These are phyloP conservation scores for Drosera spatulata DNA, from an alignment of 179 eudicot species.

Conservation along the genomic window DNA sequence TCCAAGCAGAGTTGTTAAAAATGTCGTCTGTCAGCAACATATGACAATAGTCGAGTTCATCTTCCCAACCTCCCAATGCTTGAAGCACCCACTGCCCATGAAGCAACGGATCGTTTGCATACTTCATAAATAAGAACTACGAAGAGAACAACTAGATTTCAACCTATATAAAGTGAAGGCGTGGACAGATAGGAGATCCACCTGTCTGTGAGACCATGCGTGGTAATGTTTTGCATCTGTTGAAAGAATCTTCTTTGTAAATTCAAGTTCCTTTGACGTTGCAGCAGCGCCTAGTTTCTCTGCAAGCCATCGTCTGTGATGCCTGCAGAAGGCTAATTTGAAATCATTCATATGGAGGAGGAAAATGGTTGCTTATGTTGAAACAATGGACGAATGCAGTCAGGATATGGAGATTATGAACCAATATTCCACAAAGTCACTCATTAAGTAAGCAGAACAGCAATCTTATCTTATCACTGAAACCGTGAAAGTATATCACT, in stretches of 20 bases:
- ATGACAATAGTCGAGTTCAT: slow-evolving; percentile 81
- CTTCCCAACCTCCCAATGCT: slow-evolving; percentile 92
- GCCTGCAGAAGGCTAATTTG: slow-evolving; percentile 52
- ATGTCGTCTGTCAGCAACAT: slow-evolving; percentile 65
- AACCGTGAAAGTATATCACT: neutral
- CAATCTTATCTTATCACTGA: too few species aligned
- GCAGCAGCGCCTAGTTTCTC: slow-evolving; percentile 74
- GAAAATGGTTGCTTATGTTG: too few species aligned
- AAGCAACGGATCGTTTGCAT: slow-evolving; percentile 6
- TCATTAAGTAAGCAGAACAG: too few species aligned
- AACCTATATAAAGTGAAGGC: neutral
- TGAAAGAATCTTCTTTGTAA: slow-evolving; percentile 60
- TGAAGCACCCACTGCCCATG: slow-evolving; percentile 89
- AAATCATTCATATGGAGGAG: slow-evolving; percentile 32
- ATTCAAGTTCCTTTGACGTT: slow-evolving; percentile 55
- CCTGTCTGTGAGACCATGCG: slow-evolving; percentile 99
- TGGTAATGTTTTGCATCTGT: slow-evolving; percentile 89
- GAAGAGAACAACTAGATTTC: too few species aligned
- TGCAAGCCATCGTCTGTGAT: slow-evolving; percentile 96
- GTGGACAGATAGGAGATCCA: slow-evolving; percentile 5
- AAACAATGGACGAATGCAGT: too few species aligned
- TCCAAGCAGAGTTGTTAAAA: slow-evolving; percentile 97
- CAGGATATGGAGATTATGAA: too few species aligned
- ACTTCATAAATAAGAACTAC: neutral
- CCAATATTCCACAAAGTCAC: too few species aligned